Conservation (phyloP, 805 yeast genomes). For the Cyberlindnera suaveolens region DNA sequence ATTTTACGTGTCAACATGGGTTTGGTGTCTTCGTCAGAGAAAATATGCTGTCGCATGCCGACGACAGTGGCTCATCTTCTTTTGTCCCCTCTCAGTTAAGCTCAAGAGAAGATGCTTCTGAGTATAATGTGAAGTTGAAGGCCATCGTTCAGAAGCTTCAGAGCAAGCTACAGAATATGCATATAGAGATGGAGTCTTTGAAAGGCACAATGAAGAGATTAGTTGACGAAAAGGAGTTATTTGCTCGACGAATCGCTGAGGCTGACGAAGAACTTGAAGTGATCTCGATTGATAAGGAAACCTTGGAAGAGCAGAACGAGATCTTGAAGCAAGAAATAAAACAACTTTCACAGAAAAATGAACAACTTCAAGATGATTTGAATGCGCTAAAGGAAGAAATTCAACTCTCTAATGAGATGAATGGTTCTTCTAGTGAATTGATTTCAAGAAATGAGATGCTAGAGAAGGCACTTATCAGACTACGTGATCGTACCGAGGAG, state of each 20-base stretch:
- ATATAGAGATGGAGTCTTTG: conserved; percentile 26
- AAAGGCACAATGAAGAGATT: conserved; percentile 20
- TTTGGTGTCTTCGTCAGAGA: conserved; percentile 47
- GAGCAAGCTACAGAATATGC: conserved; percentile 33
- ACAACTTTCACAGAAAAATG: conserved; percentile 5
- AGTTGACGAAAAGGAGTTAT: conserved; percentile 25
- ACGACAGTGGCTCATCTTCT: neutral
- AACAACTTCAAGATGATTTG: conserved; percentile 4
- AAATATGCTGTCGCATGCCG: conserved; percentile 20
- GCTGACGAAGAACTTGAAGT: conserved; percentile 28
- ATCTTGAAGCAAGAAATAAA: conserved; percentile 22
- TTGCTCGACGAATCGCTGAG: conserved; percentile 14
- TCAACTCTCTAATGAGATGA: conserved; percentile 9
- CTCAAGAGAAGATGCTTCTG: neutral
- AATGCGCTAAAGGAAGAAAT: conserved; percentile 16
- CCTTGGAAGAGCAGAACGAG: conserved; percentile 30
- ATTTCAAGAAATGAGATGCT: conserved; percentile 30
- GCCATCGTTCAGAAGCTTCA: conserved; percentile 40
- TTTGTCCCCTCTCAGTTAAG: neutral
- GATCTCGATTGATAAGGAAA: conserved; percentile 39
- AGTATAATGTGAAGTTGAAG: conserved; percentile 16
- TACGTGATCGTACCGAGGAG: conserved; percentile 25
- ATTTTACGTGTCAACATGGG: conserved; percentile 54
- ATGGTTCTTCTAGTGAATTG: conserved; percentile 3
- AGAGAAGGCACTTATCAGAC: conserved; percentile 34